A percentile compares a stretch with the other conserved stretches of the same genome.
Evolutionary conservation across 306 rosid species (phyloP).

Genomic region (Trichosanthes cucumerina): DNA sequence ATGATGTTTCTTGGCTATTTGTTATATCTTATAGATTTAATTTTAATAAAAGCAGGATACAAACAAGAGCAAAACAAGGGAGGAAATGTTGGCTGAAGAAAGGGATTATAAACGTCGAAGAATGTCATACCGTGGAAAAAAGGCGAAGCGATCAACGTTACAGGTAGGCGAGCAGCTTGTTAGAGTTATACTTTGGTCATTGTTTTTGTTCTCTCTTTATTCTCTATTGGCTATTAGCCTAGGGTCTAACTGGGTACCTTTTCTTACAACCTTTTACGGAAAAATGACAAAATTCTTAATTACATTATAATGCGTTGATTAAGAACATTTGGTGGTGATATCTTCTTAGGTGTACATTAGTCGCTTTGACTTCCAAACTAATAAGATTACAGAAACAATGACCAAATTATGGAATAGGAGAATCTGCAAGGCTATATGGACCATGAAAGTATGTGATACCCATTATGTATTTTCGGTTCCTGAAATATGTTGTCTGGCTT

Average conservation of each 20-base stretch:
- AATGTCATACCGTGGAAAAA: conserved; percentile 95
- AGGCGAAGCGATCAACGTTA: conserved; percentile 48
- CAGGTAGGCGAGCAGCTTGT: conserved; percentile 43
- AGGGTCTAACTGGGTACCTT: background rate
- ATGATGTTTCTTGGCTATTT: background rate
- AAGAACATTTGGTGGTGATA: background rate
- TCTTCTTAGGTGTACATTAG: background rate
- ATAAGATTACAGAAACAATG: background rate
- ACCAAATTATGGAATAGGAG: background rate
- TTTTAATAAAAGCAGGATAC: conserved; percentile 31
- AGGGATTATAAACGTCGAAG: conserved; percentile 93
- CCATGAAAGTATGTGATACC: background rate
- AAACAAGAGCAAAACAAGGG: conserved; percentile 53
- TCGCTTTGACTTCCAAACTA: background rate
- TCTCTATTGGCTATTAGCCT: background rate
- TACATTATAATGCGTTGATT: background rate
- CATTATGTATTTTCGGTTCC: background rate
- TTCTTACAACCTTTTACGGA: background rate
- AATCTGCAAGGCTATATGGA: background rate
- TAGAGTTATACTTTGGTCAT: background rate
- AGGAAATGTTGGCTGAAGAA: conserved; percentile 89
- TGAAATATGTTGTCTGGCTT: background rate
- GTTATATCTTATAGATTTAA: background rate
- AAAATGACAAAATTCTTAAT: background rate
- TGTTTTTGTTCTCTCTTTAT: background rate